Evolutionary conservation across 2,329 filamentous ascomycete genomes (phyloP).

Genomic region (Talaromyces atroroseus): DNA sequence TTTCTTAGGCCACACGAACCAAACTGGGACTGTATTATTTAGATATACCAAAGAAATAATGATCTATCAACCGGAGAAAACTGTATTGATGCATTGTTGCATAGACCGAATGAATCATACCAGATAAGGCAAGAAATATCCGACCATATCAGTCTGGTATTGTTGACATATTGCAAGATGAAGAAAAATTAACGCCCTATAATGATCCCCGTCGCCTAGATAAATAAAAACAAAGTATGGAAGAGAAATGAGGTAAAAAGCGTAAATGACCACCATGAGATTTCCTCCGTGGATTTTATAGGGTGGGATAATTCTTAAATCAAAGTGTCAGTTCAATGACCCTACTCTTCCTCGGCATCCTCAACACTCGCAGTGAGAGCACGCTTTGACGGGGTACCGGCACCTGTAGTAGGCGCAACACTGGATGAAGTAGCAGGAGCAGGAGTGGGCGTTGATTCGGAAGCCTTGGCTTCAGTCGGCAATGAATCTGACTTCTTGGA

Average conservation of each 20-base stretch:
- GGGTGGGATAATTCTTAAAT: background rate
- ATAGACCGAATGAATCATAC: too few relatives aligned
- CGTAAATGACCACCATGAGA: background rate
- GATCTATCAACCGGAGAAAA: too few relatives aligned
- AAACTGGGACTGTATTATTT: too few relatives aligned
- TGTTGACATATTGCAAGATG: background rate
- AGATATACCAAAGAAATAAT: too few relatives aligned
- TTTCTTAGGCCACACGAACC: too few relatives aligned
- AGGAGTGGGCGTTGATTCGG: constrained; percentile 26
- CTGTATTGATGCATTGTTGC: too few relatives aligned
- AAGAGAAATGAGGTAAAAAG: background rate
- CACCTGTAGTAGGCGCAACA: constrained; percentile 15
- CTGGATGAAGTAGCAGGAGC: constrained; percentile 26
- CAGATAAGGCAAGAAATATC: too few relatives aligned
- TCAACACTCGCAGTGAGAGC: constrained; percentile 42
- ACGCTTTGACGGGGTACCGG: constrained; percentile 24
- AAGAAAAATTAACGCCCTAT: constrained; percentile 3
- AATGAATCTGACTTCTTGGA: background rate
- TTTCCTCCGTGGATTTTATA: background rate
- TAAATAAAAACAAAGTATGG: background rate
- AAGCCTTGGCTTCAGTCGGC: constrained; percentile 18
- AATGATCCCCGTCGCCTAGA: background rate
- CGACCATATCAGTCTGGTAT: background rate
- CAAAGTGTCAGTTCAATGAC: background rate
- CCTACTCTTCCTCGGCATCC: constrained; percentile 38